A percentile compares a stretch with the other conserved stretches of the same genome.
Conservation (phyloP, 768 basidiomycete species). For the Porpolomopsis calyptriformis region DNA sequence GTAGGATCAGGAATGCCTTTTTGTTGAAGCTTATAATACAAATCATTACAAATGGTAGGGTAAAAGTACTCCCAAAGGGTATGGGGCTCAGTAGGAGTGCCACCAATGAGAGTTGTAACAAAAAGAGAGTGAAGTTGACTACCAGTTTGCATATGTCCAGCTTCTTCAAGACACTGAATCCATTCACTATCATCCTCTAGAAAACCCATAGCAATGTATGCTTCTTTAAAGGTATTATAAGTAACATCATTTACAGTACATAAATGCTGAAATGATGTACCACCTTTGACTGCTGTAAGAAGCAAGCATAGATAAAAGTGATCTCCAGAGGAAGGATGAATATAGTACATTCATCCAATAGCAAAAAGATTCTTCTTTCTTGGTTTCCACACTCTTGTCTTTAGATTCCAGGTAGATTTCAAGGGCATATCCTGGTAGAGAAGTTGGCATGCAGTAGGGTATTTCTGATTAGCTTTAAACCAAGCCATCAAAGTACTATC, state of each 20-base stretch:
- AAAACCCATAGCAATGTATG: conserved; percentile 32
- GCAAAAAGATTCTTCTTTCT: background rate
- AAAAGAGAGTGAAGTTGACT: conserved; percentile 27
- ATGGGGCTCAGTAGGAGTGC: conserved; percentile 23
- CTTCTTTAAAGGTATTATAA: conserved; percentile 25
- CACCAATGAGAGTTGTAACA: conserved; percentile 27
- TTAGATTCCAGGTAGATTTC: conserved; percentile 12
- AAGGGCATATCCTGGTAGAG: conserved; percentile 15
- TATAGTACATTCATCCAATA: conserved; percentile 25
- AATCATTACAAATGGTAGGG: conserved; percentile 32
- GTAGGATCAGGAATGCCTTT: background rate
- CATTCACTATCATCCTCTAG: conserved; percentile 41
- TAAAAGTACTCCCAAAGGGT: conserved; percentile 27
- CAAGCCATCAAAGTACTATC: conserved; percentile 19
- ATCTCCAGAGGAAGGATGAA: conserved; percentile 20
- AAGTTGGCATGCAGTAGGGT: conserved; percentile 10
- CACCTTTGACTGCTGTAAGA: conserved; percentile 28
- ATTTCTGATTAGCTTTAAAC: conserved; percentile 18
- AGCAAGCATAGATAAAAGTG: conserved; percentile 29
- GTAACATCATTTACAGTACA: conserved; percentile 11
- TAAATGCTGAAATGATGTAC: conserved; percentile 18
- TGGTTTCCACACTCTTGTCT: conserved; percentile 4
- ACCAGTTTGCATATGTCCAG: conserved; percentile 28
- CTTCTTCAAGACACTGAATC: conserved; percentile 31
- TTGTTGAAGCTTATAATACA: conserved; percentile 9